Percentiles rank a stretch among this genome's conserved stretches.
These are phyloP conservation scores for Pelargonium nanum DNA, from an alignment of 345 rosid species.

Conservation along the genomic window DNA sequence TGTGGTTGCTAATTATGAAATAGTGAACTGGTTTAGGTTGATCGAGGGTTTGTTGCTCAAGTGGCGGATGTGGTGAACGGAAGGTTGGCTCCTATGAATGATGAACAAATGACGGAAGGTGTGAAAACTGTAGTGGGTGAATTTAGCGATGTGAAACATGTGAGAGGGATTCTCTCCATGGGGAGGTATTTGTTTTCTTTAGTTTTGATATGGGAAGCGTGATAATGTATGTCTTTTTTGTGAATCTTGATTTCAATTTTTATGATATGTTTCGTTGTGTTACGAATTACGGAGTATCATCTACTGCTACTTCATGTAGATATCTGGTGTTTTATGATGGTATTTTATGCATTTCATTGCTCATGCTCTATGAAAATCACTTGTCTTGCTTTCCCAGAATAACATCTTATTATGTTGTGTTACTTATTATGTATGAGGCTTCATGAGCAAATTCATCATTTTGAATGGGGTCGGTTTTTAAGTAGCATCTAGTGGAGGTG, in stretches of 20 bases:
- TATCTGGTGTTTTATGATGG: background rate
- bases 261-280: background rate
- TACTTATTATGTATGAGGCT: background rate
- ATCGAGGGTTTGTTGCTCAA: slow-evolving; percentile 94
- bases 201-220: background rate
- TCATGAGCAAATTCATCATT: background rate
- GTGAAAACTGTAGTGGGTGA: slow-evolving; percentile 72
- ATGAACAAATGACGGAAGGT: slow-evolving; percentile 62
- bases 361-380: background rate
- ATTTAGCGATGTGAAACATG: slow-evolving; percentile 84
- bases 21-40: slow-evolving; percentile 41
- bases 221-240: background rate
- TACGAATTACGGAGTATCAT: background rate
- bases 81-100: slow-evolving; percentile 82
- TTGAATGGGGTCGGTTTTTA: background rate
- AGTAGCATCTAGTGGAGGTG: no score
- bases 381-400: background rate
- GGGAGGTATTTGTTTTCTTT: slow-evolving; percentile 39
- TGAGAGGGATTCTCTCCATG: slow-evolving; percentile 82
- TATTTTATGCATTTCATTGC: background rate
- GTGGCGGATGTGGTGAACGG: slow-evolving; percentile 83
- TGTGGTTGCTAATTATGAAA: background rate
- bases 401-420: background rate
- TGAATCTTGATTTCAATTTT: no score
- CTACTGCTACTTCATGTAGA: background rate